Conservation (phyloP, 176 grass and related monocot genomes). For the Metroxylon sagu region DNA sequence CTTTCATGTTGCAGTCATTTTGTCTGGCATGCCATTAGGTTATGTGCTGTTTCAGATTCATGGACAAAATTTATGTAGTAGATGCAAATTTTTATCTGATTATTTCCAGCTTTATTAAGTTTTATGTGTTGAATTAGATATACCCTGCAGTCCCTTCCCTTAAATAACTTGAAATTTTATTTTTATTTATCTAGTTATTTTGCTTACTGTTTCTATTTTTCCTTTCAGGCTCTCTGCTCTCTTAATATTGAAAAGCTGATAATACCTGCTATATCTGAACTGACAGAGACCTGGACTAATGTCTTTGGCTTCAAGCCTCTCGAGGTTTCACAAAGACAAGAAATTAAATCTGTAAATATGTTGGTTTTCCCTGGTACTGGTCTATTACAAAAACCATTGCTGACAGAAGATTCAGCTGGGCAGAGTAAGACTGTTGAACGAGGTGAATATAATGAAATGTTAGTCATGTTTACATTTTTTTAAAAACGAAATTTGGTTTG, state of each 20-base stretch:
- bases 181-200: slow-evolving; percentile 8
- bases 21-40: too few relatives aligned
- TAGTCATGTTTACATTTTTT: too few relatives aligned
- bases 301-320: slow-evolving; percentile 84
- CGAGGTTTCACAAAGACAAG: slow-evolving; percentile 54
- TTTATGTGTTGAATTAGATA: too few relatives aligned
- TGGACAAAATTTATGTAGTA: too few relatives aligned
- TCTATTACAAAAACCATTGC: slow-evolving; percentile 82
- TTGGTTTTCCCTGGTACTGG: slow-evolving; percentile 87
- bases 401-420: slow-evolving; percentile 33
- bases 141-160: slow-evolving; percentile 9
- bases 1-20: too few relatives aligned
- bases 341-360: slow-evolving; percentile 68
- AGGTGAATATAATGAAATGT: slow-evolving; percentile 39
- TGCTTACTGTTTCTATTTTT: not conserved
- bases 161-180: slow-evolving; percentile 7
- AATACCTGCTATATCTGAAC: slow-evolving; percentile 89
- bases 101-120: too few relatives aligned
- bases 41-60: too few relatives aligned
- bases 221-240: slow-evolving; percentile 64
- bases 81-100: too few relatives aligned
- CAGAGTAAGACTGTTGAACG: slow-evolving; percentile 13
- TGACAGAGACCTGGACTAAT: slow-evolving; percentile 79
- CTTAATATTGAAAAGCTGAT: slow-evolving; percentile 85
- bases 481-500: too few relatives aligned